Evolutionary conservation across 2,329 filamentous ascomycete species (phyloP).

Genomic region (Boeremia lycopersici): DNA sequence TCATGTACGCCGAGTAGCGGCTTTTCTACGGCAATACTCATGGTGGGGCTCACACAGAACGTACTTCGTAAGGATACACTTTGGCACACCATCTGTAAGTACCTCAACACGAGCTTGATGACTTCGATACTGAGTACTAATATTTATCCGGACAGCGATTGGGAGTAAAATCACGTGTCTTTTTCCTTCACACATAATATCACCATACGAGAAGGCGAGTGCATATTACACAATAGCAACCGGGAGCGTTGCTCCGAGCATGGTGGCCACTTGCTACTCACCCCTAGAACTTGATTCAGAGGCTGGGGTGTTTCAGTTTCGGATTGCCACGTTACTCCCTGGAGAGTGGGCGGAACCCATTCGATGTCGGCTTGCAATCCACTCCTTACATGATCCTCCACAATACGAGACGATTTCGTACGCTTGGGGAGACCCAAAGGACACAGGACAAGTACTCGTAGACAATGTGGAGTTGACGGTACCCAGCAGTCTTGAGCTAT

Average conservation of each 20-base stretch:
- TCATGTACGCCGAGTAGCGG: neutral
- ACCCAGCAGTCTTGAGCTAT: neutral
- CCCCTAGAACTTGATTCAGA: neutral
- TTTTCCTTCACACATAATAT: too few relatives aligned
- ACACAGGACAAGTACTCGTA: neutral
- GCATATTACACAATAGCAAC: too few relatives aligned
- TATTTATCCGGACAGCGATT: too few relatives aligned
- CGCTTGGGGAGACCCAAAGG: slow-evolving; percentile 3
- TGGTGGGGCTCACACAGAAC: neutral
- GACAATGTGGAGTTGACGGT: neutral
- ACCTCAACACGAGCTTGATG: too few relatives aligned
- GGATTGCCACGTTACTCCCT: neutral
- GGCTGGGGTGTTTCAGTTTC: neutral
- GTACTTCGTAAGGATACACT: too few relatives aligned
- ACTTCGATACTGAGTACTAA: too few relatives aligned
- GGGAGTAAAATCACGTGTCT: too few relatives aligned
- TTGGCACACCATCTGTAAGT: too few relatives aligned
- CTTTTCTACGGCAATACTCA: neutral
- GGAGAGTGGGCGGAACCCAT: neutral
- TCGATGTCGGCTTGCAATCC: neutral
- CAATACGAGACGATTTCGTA: slow-evolving; percentile 4
- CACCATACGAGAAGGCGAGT: too few relatives aligned
- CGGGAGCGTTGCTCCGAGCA: too few relatives aligned
- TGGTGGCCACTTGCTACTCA: neutral
- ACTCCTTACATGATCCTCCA: neutral